Base-by-base conservation (phyloP, 2,329 filamentous ascomycete genomes). In the Penicillium vulpinum region DNA sequence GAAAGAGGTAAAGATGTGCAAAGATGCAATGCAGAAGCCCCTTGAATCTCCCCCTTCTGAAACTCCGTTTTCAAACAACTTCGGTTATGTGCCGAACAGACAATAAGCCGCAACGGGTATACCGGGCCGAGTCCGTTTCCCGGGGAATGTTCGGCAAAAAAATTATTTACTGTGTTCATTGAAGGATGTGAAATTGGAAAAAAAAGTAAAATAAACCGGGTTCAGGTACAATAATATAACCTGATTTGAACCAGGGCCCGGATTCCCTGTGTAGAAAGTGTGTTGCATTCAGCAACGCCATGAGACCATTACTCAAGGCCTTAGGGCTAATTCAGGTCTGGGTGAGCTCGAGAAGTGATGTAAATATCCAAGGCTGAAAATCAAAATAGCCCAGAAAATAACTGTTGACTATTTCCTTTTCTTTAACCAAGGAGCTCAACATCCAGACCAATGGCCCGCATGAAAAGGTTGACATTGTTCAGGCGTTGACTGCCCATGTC, bases 391-490 rank as follows among this genome's bases (percentile, higher is more conserved):
- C 51, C 51, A 40, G 15, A 21, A 36, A 10, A 38, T 18, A 24
- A n/a, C n/a, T n/a, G 29, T 11, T 31, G 43, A 28, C 8, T 26
- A 45, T 10, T 21, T n/a, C 22, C 7, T 24, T 33, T 9, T 6
- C 3, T 62, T 80, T 77, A 87, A 65, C 83, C 83, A 62, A 88
- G 80, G 66, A 88, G 74, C 63, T 97, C 94, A 49, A 99, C 94
- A 78, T 99, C 94, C 72, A 99, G 83, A n/a, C 94, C 94, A 75
- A 99, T 97, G 54, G 93, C 94, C 70, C 92, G 89, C 92, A 99
- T 97, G 75, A 99, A 99, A 54, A 99, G 79, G 73, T 99, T 99
- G 65, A 99, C 94, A 70, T 96, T 96, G 57, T 89, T 88, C 56
- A 96, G 81, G 58, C 93, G 88, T 71, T 91, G 87, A 58, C 86